A percentile compares a stretch with the other conserved stretches of the same genome.
Conservation (phyloP, 148 eudicot species). For the Rhododendron vialii region DNA sequence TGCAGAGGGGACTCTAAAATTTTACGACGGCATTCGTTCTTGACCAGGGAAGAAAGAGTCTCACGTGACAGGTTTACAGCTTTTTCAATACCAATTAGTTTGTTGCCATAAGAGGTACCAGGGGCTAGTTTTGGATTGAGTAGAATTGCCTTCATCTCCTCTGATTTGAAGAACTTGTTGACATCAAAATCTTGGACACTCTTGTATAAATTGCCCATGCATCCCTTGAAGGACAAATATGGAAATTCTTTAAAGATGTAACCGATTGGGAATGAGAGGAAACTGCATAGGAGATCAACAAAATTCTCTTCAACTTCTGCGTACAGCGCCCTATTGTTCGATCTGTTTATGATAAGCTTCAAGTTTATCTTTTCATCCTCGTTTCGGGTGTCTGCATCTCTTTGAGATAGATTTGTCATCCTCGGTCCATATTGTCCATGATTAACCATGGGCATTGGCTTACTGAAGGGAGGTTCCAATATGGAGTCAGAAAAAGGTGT, state of each 20-base stretch:
- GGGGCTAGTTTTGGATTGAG: slow-evolving; percentile 14
- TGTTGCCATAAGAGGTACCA: slow-evolving; percentile 1
- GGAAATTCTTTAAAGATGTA: slow-evolving; percentile 3
- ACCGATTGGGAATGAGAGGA: slow-evolving; percentile 14
- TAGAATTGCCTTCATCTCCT: slow-evolving; percentile 13
- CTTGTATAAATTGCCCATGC: slow-evolving; percentile 8
- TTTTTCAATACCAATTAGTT: not conserved
- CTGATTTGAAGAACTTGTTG: not conserved
- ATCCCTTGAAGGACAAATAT: slow-evolving; percentile 2
- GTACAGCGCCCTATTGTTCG: not conserved
- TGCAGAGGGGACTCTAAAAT: not conserved
- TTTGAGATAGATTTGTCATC: not conserved
- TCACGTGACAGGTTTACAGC: not conserved
- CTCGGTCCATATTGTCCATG: not conserved
- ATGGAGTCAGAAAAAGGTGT: slow-evolving; percentile 11
- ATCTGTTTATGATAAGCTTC: slow-evolving; percentile 11
- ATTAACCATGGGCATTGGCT: not conserved
- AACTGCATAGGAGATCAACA: slow-evolving; percentile 11
- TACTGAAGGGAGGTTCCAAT: not conserved
- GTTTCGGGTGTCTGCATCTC: not conserved
- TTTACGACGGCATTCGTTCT: too few relatives aligned
- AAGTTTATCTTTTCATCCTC: not conserved
- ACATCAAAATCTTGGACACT: not conserved
- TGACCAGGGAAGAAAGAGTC: not conserved
- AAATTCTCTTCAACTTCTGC: slow-evolving; percentile 14